These are phyloP conservation scores for Pelargonium australe DNA, from an alignment of 441 rosid genomes.

Conservation along the genomic window DNA sequence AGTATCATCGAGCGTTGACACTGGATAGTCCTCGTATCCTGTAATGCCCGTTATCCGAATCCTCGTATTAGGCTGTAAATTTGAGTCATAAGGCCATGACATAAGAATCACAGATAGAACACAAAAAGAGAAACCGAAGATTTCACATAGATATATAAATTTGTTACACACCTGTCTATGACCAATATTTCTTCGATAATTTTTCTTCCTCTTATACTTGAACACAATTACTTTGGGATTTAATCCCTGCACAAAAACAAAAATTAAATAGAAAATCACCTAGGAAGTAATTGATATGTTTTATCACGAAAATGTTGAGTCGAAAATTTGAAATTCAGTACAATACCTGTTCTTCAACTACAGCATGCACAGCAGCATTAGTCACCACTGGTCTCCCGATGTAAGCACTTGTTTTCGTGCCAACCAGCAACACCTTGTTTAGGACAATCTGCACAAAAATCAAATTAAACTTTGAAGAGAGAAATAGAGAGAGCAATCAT, in stretches of 20 bases:
- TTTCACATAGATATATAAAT: background rate
- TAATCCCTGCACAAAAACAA: conserved; percentile 50
- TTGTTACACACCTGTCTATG: conserved; percentile 66
- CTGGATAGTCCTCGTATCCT: conserved; percentile 73
- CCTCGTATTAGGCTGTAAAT: conserved; percentile 78
- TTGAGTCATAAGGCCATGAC: background rate
- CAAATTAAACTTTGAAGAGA: too few species aligned
- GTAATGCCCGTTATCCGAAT: conserved; percentile 77
- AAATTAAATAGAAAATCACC: background rate
- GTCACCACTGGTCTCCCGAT: conserved; percentile 87
- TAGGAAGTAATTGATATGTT: background rate
- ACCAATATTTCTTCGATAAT: conserved; percentile 87
- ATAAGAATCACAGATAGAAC: conserved; percentile 6
- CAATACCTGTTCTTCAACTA: conserved; percentile 81
- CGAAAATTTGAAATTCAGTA: conserved; percentile 1
- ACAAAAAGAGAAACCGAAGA: background rate
- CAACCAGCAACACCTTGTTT: conserved; percentile 90
- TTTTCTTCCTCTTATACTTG: conserved; percentile 91
- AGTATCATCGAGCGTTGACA: conserved; percentile 31
- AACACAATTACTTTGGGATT: conserved; percentile 73
- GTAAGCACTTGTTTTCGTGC: conserved; percentile 71
- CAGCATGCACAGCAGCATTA: conserved; percentile 89
- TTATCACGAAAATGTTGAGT: conserved; percentile 3
- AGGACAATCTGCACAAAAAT: conserved; percentile 48
- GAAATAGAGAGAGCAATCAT: too few species aligned